These are phyloP conservation scores for Daedaleopsis nitida DNA, from an alignment of 768 basidiomycete genomes.

Conservation along the genomic window DNA sequence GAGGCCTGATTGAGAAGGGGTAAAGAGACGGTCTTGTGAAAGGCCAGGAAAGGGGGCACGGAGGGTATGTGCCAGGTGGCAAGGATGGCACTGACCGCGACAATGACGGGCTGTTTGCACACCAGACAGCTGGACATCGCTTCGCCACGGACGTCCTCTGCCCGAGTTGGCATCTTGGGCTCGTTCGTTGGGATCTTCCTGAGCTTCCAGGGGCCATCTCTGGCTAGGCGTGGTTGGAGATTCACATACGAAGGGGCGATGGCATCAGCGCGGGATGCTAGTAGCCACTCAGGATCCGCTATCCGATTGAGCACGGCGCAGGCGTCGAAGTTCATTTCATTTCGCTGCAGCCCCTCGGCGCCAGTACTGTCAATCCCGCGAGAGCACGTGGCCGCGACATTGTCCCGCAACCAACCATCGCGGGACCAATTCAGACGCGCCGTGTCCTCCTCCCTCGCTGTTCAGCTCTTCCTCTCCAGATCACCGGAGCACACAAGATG, in stretches of 20 bases:
- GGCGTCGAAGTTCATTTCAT: not conserved
- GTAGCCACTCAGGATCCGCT: not conserved
- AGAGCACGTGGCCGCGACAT: conserved; percentile 18
- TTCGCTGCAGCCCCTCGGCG: not conserved
- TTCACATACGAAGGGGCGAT: not conserved
- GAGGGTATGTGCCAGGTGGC: not conserved
- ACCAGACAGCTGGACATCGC: not conserved
- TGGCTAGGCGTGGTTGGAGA: not conserved
- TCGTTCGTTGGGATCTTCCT: not conserved
- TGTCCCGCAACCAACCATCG: not conserved
- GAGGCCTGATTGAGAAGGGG: not conserved
- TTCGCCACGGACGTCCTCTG: not conserved
- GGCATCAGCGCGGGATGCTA: not conserved
- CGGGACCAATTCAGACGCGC: not conserved
- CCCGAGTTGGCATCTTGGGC: not conserved
- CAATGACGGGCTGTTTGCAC: not conserved
- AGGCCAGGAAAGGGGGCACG: not conserved
- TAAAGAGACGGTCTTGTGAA: not conserved
- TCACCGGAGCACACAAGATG: not conserved
- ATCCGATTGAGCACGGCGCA: conserved; percentile 5
- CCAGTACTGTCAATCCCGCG: not conserved
- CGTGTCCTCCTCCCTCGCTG: not conserved
- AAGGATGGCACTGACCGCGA: not conserved
- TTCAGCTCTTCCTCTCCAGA: not conserved
- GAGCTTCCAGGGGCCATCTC: not conserved